Evolutionary conservation across 306 rosid genomes (phyloP).

Genomic region (Cajanus cajan): DNA sequence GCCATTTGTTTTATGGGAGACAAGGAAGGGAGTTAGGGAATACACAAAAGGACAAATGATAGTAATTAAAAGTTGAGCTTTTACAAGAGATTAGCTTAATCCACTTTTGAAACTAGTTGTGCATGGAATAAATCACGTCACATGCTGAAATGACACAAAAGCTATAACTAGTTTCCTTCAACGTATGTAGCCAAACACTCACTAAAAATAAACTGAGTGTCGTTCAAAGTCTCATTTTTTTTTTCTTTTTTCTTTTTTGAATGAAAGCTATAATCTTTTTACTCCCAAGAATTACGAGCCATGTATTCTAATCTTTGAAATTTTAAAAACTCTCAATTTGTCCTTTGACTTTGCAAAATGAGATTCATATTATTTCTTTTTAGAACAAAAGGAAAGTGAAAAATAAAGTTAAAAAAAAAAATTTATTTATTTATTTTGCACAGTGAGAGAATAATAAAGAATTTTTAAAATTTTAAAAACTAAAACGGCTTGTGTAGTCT

Average conservation of each 20-base stretch:
- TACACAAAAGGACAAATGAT: background rate
- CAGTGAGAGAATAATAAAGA: background rate
- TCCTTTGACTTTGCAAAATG: background rate
- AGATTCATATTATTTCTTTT: background rate
- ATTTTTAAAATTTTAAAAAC: background rate
- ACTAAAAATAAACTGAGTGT: background rate
- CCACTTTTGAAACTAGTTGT: too few relatives aligned
- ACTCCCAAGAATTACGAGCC: background rate
- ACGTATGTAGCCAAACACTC: too few relatives aligned
- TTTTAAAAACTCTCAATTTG: background rate
- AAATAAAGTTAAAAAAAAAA: background rate
- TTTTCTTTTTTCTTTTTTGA: background rate
- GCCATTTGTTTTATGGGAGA: background rate
- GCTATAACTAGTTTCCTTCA: too few relatives aligned
- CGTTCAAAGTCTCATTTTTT: background rate
- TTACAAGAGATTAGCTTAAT: background rate
- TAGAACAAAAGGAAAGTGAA: background rate
- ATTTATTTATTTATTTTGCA: background rate
- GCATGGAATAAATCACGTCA: too few relatives aligned
- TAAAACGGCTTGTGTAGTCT: background rate
- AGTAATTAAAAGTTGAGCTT: background rate
- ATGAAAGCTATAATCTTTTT: background rate
- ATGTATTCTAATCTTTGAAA: too few relatives aligned
- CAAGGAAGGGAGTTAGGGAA: too few relatives aligned
- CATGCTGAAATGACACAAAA: too few relatives aligned